phyloP scores from a whole-genome alignment of 176 grass and related monocot genomes.

The Dendrocalamus sinicus region DNA sequence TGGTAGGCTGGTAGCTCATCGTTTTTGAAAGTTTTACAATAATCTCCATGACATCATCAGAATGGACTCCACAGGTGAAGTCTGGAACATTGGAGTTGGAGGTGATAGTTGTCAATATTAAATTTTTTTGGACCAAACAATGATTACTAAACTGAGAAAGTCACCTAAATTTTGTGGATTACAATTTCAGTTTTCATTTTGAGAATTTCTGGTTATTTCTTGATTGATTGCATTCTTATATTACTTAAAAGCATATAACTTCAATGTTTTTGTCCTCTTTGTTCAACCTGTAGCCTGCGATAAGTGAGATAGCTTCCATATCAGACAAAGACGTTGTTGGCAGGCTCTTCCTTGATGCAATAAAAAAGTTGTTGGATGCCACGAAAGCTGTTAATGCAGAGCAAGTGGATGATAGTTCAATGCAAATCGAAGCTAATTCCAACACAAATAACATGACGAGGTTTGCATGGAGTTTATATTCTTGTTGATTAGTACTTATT shows the following conservation, averaged over 20 bases:
- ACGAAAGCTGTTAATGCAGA: slow-evolving; percentile 77
- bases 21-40: background rate
- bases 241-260: slow-evolving; percentile 29
- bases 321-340: slow-evolving; percentile 74
- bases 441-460: slow-evolving; percentile 56
- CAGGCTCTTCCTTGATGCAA: slow-evolving; percentile 64
- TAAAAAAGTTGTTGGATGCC: slow-evolving; percentile 73
- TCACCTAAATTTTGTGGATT: background rate
- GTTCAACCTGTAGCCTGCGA: slow-evolving; percentile 65
- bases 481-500: slow-evolving; percentile 43
- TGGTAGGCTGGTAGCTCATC: background rate
- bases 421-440: slow-evolving; percentile 60
- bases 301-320: slow-evolving; percentile 83
- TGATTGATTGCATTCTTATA: slow-evolving; percentile 28
- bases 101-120: background rate
- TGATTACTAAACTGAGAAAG: slow-evolving; percentile 3
- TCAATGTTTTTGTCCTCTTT: background rate
- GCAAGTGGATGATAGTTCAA: slow-evolving; percentile 53
- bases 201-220: slow-evolving; percentile 2
- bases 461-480: slow-evolving; percentile 48
- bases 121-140: background rate
- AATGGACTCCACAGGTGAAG: background rate
- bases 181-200: background rate
- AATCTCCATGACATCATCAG: background rate
- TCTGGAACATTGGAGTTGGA: slow-evolving; percentile 5